Percentiles rank a stretch among this genome's conserved stretches.
Evolutionary conservation across 129 eudicot genomes (phyloP).

Genomic region (Escallonia herrerae): DNA sequence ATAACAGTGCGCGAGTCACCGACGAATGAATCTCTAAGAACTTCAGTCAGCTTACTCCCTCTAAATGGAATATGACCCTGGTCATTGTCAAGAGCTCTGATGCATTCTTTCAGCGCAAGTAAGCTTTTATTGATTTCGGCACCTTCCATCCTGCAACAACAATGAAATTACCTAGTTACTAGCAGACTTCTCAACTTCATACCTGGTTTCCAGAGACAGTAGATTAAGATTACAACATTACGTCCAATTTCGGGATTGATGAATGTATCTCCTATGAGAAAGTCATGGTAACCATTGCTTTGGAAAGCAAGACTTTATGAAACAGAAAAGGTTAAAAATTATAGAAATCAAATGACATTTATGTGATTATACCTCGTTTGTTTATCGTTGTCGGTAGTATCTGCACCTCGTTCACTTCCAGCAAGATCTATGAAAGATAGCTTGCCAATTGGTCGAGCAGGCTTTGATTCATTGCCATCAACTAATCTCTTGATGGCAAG

Average conservation of each 20-base stretch:
- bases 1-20: conserved; percentile 76
- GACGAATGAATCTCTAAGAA: conserved; percentile 65
- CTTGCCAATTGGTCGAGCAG: conserved; percentile 54
- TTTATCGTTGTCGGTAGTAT: conserved; percentile 74
- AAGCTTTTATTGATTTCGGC: conserved; percentile 80
- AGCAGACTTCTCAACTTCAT: neutral
- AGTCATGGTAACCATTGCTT: neutral
- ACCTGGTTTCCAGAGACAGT: no score
- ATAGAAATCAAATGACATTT: no score
- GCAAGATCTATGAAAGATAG: conserved; percentile 78
- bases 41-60: conserved; percentile 80
- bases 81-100: conserved; percentile 74
- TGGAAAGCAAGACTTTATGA: neutral
- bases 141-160: conserved; percentile 65
- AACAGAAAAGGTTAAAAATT: no score
- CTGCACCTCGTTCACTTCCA: conserved; percentile 87
- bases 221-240: no score
- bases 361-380: conserved; percentile 55
- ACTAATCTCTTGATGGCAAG: conserved; percentile 49
- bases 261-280: neutral
- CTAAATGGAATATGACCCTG: conserved; percentile 76
- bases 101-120: conserved; percentile 80
- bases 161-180: neutral
- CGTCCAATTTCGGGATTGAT: neutral
- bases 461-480: conserved; percentile 60